phyloP scores from a whole-genome alignment of 371 early-diverging fungal genomes.

The Mortierella sp. region DNA sequence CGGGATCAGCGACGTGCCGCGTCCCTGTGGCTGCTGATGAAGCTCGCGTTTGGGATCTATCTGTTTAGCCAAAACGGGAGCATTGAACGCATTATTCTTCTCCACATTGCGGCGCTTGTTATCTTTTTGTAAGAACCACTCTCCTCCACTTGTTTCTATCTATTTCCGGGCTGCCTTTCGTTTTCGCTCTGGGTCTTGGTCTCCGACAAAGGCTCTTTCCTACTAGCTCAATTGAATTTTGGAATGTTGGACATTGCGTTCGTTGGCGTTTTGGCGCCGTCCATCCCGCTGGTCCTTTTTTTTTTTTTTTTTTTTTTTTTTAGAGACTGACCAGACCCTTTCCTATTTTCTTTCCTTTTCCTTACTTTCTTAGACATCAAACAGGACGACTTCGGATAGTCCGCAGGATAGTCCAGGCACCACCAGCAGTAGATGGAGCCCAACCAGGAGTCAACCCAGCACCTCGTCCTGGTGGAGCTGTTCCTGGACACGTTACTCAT shows the following conservation, averaged over 20 bases:
- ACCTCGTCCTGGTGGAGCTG: background rate
- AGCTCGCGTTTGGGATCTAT: slow-evolving; percentile 52
- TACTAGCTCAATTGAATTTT: background rate
- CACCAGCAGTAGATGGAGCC: slow-evolving; percentile 23
- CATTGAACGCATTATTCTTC: slow-evolving; percentile 50
- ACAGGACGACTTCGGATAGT: slow-evolving; percentile 55
- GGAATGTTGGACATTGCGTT: background rate
- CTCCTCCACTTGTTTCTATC: background rate
- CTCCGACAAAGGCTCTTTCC: background rate
- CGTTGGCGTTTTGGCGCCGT: background rate
- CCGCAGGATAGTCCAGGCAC: slow-evolving; percentile 37
- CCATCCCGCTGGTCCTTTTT: background rate
- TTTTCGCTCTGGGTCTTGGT: background rate
- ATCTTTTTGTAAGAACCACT: slow-evolving; percentile 51
- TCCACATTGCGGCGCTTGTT: slow-evolving; percentile 47
- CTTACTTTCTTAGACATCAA: slow-evolving; percentile 38
- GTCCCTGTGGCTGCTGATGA: slow-evolving; percentile 50
- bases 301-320: background rate
- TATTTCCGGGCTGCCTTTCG: background rate
- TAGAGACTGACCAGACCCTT: background rate
- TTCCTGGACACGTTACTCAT: background rate
- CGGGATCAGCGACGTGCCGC: slow-evolving; percentile 50
- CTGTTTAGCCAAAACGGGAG: slow-evolving; percentile 56
- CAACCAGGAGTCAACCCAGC: slow-evolving; percentile 9
- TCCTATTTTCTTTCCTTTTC: background rate